Base-by-base conservation (phyloP, 1,139 yeast species). In the Pichia sp. region DNA sequence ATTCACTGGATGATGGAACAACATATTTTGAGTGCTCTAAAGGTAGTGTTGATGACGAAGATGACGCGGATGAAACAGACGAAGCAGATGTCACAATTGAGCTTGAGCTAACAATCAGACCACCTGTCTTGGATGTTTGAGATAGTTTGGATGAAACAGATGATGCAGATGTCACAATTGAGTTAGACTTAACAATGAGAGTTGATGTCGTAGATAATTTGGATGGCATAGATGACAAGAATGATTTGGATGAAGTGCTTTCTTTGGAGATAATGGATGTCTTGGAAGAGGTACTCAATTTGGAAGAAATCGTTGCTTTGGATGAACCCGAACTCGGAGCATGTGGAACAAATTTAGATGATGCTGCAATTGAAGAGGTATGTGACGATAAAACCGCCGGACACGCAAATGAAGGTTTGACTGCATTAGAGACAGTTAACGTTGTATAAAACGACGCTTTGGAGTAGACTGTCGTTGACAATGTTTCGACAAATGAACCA, bases 401-500 rank as follows among this genome's bases (percentile, higher is more conserved):
- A 6, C 23, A 16, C 23, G 23, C 23, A 16, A 16, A 16, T 16
- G 23, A 16, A 16, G 23, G 45, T 29, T 16, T 40, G 32, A 3
- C 46, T 27, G n/a, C 35, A 16, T 16, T 16, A 16, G 23, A 8
- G 26, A 40, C 4, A 27, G 38, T 34, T n/a, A 38, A 38, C 10
- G 23, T 6, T 23, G 41, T 27, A 7, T 39, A 37, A 5, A 36
- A 28, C 9, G 40, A 33, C 10, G 42, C 10, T n/a, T 34, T 27
- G 41, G 11, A 16, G 27, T 29, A 26, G 33, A 38, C 49, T 46
- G 2, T 47, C 41, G 4, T 16, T 16, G 23, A 16, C 23, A 16
- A 16, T 16, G 23, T 16, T 16, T 16, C 23, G 23, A 16, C 23
- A 16, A 16, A 16, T 16, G 23, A 16, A 16, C 23, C 23, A 16